These are phyloP conservation scores for Leishmania lainsoni DNA, from an alignment of 208 protist genomes.

Conservation along the genomic window DNA sequence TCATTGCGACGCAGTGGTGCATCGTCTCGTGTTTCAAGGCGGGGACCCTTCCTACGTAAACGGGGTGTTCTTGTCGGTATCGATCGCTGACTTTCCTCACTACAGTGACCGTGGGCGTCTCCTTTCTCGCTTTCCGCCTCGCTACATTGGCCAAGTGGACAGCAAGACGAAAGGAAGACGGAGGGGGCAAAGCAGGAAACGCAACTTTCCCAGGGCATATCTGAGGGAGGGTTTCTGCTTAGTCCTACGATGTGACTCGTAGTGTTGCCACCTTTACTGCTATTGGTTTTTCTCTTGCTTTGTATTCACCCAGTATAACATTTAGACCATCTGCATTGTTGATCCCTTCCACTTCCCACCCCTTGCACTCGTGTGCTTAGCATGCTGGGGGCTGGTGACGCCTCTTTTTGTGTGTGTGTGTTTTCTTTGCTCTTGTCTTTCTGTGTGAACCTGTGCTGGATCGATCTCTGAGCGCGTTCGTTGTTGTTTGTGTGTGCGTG, in stretches of 20 bases:
- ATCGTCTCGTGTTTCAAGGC: background rate
- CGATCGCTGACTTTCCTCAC: too few species aligned
- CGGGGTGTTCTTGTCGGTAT: background rate
- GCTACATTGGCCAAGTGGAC: constrained; percentile 54
- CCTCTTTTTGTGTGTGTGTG: background rate
- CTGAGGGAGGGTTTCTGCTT: background rate
- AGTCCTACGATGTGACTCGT: background rate
- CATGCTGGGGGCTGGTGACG: background rate
- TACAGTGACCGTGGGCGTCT: background rate
- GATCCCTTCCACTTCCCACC: background rate
- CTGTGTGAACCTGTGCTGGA: too few species aligned
- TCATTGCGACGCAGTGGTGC: background rate
- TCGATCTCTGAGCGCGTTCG: too few species aligned
- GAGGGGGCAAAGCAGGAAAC: background rate
- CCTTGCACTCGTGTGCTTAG: background rate
- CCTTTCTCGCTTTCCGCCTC: background rate
- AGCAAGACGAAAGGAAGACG: constrained; percentile 43
- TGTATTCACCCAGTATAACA: background rate
- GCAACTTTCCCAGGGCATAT: background rate
- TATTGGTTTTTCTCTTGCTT: background rate
- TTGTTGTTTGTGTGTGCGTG: too few species aligned
- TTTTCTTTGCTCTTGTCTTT: background rate
- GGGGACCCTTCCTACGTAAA: background rate
- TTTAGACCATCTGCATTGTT: background rate
- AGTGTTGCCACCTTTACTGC: background rate